Conservation (phyloP, 768 basidiomycete genomes). For the Aureoboletus auriporus region DNA sequence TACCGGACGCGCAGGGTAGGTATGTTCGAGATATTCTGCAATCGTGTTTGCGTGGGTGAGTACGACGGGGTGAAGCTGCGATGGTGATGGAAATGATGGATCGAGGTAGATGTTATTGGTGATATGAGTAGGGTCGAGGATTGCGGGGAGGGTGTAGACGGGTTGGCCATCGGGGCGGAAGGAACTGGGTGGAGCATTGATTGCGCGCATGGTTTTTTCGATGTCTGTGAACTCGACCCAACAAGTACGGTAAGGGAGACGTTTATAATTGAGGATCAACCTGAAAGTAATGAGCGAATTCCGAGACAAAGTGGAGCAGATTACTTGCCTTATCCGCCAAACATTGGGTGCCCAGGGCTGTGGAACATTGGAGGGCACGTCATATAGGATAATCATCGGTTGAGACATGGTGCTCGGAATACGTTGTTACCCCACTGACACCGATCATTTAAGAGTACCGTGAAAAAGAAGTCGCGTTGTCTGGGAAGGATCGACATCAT, state of each 20-base stretch:
- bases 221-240: slow-evolving; percentile 73
- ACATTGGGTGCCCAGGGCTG: slow-evolving; percentile 77
- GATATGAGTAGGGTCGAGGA: slow-evolving; percentile 49
- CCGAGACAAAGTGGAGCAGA: neutral
- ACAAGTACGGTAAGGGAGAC: slow-evolving; percentile 61
- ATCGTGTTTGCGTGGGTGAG: slow-evolving; percentile 60
- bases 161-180: slow-evolving; percentile 53
- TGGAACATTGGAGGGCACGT: slow-evolving; percentile 53
- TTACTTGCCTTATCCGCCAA: slow-evolving; percentile 61
- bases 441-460: slow-evolving; percentile 9
- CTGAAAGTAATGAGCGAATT: slow-evolving; percentile 30
- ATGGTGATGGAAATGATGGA: slow-evolving; percentile 14
- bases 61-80: slow-evolving; percentile 38
- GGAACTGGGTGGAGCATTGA: slow-evolving; percentile 57
- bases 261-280: slow-evolving; percentile 74
- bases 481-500: neutral
- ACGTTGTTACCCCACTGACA: neutral
- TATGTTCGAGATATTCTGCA: slow-evolving; percentile 66
- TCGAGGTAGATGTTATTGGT: neutral
- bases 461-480: neutral
- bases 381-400: slow-evolving; percentile 62
- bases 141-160: slow-evolving; percentile 65
- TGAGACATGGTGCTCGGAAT: slow-evolving; percentile 32
- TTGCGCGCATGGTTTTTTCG: slow-evolving; percentile 52
- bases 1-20: slow-evolving; percentile 66